phyloP scores from a whole-genome alignment of 768 basidiomycete species.

The Boletales sp. region DNA sequence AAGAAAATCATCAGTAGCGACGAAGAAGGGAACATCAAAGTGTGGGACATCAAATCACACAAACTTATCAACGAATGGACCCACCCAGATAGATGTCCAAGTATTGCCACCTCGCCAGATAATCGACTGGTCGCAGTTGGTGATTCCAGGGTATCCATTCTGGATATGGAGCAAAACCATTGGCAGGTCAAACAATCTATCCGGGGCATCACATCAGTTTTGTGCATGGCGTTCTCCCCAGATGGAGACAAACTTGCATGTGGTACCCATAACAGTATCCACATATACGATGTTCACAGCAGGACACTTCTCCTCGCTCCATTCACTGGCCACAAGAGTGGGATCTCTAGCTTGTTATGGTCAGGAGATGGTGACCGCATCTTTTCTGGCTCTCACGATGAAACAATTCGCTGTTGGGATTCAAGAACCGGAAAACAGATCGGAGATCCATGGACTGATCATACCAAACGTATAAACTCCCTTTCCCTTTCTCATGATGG shows the following conservation, averaged over 20 bases:
- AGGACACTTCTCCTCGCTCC: not conserved
- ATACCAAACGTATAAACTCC: too few relatives aligned
- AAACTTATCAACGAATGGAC: not conserved
- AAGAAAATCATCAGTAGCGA: not conserved
- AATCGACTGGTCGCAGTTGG: not conserved
- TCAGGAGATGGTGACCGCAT: not conserved
- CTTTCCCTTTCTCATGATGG: not conserved
- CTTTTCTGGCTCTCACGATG: not conserved
- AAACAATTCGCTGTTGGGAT: not conserved
- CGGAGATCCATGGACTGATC: not conserved
- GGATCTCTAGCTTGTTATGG: not conserved
- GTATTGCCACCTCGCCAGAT: too few relatives aligned
- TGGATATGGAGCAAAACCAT: too few relatives aligned
- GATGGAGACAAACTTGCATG: conserved; percentile 1
- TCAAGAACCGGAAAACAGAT: not conserved
- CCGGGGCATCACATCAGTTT: too few relatives aligned
- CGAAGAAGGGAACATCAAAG: not conserved
- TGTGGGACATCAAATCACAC: conserved; percentile 4
- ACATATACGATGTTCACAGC: not conserved
- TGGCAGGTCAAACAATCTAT: not conserved
- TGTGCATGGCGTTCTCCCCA: not conserved
- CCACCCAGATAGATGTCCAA: too few relatives aligned
- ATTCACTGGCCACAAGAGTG: not conserved
- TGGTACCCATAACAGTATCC: not conserved
- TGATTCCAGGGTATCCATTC: too few relatives aligned